A percentile compares a stretch with the other conserved stretches of the same genome.
These are phyloP conservation scores for Scalesia atractyloides DNA, from an alignment of 129 eudicot genomes.

Conservation along the genomic window DNA sequence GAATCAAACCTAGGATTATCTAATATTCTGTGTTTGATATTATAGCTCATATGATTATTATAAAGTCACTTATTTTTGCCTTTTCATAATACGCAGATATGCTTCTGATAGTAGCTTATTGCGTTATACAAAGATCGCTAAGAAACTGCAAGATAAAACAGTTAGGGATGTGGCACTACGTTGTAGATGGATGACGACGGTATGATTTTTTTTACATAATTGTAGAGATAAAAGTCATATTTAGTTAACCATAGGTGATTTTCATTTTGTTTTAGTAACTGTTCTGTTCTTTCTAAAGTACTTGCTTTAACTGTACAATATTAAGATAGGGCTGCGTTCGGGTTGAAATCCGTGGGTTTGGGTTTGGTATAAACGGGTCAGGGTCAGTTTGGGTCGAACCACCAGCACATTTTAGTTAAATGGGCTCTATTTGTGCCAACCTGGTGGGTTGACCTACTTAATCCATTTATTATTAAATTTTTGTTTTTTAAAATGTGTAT, in stretches of 20 bases:
- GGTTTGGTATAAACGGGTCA: too few species aligned
- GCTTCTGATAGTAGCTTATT: conserved; percentile 57
- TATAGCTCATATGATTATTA: too few species aligned
- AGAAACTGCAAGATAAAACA: conserved; percentile 71
- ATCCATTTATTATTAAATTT: too few species aligned
- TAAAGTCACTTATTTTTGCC: background rate
- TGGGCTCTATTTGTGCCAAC: too few species aligned
- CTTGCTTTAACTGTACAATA: background rate
- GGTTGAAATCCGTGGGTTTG: too few species aligned
- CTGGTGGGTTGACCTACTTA: too few species aligned
- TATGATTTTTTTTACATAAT: conserved; percentile 36
- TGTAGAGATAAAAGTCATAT: conserved; percentile 1
- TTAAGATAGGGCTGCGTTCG: too few species aligned
- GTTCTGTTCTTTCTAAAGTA: too few species aligned
- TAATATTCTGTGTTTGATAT: background rate
- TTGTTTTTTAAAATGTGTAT: too few species aligned
- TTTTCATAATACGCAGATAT: conserved; percentile 46
- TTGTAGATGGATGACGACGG: conserved; percentile 86
- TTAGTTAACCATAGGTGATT: background rate
- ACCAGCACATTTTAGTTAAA: too few species aligned
- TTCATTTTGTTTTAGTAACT: background rate
- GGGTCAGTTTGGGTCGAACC: too few species aligned
- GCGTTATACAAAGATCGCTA: conserved; percentile 84
- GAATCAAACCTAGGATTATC: too few species aligned
- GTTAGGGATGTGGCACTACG: conserved; percentile 88